Conservation (phyloP, 2,329 filamentous ascomycete genomes). For the Ophiostoma pallidulum region DNA sequence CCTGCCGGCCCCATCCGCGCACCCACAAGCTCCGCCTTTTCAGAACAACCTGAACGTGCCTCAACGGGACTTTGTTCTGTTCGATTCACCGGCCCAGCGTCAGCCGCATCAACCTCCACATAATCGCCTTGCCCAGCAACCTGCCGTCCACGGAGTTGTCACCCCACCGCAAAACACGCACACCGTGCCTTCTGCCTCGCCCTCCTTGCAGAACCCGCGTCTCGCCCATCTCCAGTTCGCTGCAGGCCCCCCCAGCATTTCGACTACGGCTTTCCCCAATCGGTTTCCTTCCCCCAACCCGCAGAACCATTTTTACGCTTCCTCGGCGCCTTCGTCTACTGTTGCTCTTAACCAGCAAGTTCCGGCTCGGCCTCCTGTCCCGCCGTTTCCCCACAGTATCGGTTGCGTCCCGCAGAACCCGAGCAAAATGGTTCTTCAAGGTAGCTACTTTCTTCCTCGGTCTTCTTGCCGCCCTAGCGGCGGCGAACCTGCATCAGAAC, state of each 20-base stretch:
- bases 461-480: slow-evolving; percentile 15
- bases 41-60: slow-evolving; percentile 33
- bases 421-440: slow-evolving; percentile 46
- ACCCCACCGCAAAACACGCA: slow-evolving; percentile 32
- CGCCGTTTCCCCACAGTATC: slow-evolving; percentile 56
- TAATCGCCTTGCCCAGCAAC: slow-evolving; percentile 33
- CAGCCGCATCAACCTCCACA: slow-evolving; percentile 27
- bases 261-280: slow-evolving; percentile 44
- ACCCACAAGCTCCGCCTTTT: slow-evolving; percentile 44
- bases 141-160: slow-evolving; percentile 31
- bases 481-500: too few relatives aligned
- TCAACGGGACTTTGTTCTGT: slow-evolving; percentile 72
- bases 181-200: slow-evolving; percentile 29
- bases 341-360: slow-evolving; percentile 46
- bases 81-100: slow-evolving; percentile 43
- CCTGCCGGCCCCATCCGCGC: slow-evolving; percentile 54
- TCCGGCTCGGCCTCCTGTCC: slow-evolving; percentile 56
- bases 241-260: slow-evolving; percentile 43
- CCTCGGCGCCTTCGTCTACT: slow-evolving; percentile 54
- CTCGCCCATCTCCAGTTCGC: slow-evolving; percentile 47
- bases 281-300: slow-evolving; percentile 44
- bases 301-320: slow-evolving; percentile 56
- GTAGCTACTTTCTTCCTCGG: slow-evolving; percentile 30
- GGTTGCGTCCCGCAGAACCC: slow-evolving; percentile 11
- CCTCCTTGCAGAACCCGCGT: slow-evolving; percentile 47